Base-by-base conservation (phyloP, 2,329 filamentous ascomycete genomes). In the Cadophora luteo-olivacea region DNA sequence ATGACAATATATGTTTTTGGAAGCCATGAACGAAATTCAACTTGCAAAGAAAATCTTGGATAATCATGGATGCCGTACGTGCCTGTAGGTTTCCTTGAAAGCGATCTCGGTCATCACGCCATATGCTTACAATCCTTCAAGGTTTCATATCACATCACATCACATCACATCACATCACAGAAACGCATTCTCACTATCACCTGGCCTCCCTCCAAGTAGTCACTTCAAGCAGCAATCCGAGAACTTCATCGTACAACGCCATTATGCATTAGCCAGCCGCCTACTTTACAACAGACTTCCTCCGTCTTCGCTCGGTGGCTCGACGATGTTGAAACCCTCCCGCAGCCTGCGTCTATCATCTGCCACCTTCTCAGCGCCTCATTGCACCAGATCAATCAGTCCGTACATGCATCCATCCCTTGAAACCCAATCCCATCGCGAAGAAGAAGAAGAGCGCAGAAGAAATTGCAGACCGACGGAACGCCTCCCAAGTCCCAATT, bases 331-430 rank as follows among this genome's bases (percentile, higher is more conserved):
- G 5, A 29, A 29, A 3, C 29, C 29, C 29, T 29, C 29, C 5
- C 29, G 29, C 29, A 29, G 29, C 29, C 29, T 29, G 29, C 29
- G 5, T 29, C 29, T 29, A 29, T 29, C 29, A 29, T 29, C 29
- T 29, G 29, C 32, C 55, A 22, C 12, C 32, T 22, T 58, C 29
- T 19, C 58, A 61, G 58, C 41, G 25, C 38, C 45, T 22, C 41
- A 62, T 49, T 51, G 60, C 60, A 62, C 45, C 60, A 62, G 36
- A 62, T 14, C 41, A 32, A 61, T 48, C 11, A 38, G 29, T 5
- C 58, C 33, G 36, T 22, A 11, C 54, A 57, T 57, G 16, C 32
- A 24, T 7, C 12, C 33, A 6, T 36, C 9, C 55, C 8, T 22
- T 24, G 12, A 45, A 45, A 22, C 32, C 51, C 24, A 32, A 33